A percentile compares a stretch with the other conserved stretches of the same genome.
Conservation (phyloP, 805 yeast genomes). For the Nakazawaea holstii region DNA sequence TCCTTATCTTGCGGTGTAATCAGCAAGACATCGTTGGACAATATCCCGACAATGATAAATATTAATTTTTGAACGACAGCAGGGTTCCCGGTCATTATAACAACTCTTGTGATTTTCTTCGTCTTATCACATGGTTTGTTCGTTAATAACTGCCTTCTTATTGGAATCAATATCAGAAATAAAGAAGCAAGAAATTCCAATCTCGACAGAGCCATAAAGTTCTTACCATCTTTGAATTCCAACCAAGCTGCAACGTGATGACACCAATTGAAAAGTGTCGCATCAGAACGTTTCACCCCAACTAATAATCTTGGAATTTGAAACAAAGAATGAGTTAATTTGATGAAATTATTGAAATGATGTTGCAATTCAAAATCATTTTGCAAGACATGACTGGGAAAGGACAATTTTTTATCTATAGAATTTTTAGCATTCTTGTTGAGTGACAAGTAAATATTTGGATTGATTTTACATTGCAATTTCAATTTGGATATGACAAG, state of each 20-base stretch:
- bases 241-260: conserved; percentile 48
- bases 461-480: conserved; percentile 1
- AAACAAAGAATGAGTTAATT: conserved; percentile 31
- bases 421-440: conserved; percentile 12
- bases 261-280: conserved; percentile 44
- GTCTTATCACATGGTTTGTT: conserved; percentile 25
- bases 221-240: conserved; percentile 45
- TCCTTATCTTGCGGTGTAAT: neutral
- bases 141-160: conserved; percentile 27
- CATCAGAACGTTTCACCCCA: conserved; percentile 32
- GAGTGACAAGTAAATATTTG: neutral
- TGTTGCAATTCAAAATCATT: conserved; percentile 36
- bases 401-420: conserved; percentile 29
- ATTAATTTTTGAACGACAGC: conserved; percentile 50
- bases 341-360: conserved; percentile 30
- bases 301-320: conserved; percentile 44
- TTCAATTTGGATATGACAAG: conserved; percentile 3
- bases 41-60: conserved; percentile 44
- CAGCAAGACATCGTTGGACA: conserved; percentile 29
- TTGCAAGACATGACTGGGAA: conserved; percentile 34
- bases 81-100: conserved; percentile 52
- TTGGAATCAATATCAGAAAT: conserved; percentile 38
- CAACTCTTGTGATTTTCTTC: conserved; percentile 34
- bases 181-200: conserved; percentile 41
- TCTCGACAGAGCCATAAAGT: neutral